Evolutionary conservation across 1,284 basidiomycete species (phyloP).

Genomic region (Vanrija sp.): DNA sequence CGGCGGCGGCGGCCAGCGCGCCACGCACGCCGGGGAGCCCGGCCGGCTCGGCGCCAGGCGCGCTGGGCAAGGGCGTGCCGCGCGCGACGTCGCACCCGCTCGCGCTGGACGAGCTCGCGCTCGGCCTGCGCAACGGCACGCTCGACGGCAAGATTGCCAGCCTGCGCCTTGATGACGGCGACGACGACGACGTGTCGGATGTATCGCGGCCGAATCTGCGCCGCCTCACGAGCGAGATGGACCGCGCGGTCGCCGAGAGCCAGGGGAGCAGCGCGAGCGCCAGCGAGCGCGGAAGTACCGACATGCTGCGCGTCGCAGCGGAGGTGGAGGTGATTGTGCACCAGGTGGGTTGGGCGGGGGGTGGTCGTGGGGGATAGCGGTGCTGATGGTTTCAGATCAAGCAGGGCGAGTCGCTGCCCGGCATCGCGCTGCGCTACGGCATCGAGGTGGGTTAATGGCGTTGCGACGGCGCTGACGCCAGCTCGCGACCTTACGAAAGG

Average conservation of each 20-base stretch:
- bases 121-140: not conserved
- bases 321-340: constrained; percentile 52
- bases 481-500: constrained; percentile 68
- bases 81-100: constrained; percentile 10
- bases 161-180: not conserved
- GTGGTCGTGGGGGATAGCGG: not conserved
- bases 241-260: constrained; percentile 39
- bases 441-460: constrained; percentile 57
- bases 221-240: constrained; percentile 40
- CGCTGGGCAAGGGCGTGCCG: not conserved
- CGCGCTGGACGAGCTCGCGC: not conserved
- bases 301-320: constrained; percentile 24
- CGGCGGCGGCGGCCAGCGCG: no score
- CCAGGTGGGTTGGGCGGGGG: constrained; percentile 29
- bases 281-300: constrained; percentile 11
- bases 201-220: constrained; percentile 34
- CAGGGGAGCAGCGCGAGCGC: constrained; percentile 15
- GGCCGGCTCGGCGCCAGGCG: no score
- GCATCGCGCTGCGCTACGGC: constrained; percentile 81
- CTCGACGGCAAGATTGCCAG: not conserved
- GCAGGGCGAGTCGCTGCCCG: constrained; percentile 70
- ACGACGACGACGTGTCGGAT: constrained; percentile 13
- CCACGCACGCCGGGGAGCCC: no score
- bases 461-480: constrained; percentile 17
- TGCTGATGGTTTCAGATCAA: constrained; percentile 53